Percentiles rank a stretch among this genome's conserved stretches.
Evolutionary conservation across 768 basidiomycete species (phyloP).

Genomic region (Collybia sordida): DNA sequence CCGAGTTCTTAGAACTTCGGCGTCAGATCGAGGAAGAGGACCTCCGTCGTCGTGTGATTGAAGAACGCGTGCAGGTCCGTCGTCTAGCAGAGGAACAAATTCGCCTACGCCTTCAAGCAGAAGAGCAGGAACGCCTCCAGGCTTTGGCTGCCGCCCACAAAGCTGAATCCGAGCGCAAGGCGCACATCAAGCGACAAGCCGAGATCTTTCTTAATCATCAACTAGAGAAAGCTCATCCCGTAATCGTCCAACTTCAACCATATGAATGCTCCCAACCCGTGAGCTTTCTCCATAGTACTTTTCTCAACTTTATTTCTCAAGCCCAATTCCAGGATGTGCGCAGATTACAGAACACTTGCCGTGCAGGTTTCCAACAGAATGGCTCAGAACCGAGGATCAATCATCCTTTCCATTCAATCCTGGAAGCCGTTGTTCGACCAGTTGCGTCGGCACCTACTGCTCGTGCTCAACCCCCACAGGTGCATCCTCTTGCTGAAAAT

Average conservation of each 20-base stretch:
- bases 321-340: no score
- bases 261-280: no score
- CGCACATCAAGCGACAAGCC: constrained; percentile 1
- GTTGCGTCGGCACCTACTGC: no score
- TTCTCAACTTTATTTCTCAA: no score
- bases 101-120: constrained; percentile 6
- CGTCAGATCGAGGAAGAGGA: constrained; percentile 7
- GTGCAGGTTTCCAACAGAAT: no score
- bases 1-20: neutral
- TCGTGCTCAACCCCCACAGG: no score
- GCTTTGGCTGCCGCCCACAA: neutral
- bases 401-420: neutral
- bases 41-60: constrained; percentile 9
- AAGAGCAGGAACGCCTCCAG: constrained; percentile 2
- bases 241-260: no score
- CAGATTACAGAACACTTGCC: no score
- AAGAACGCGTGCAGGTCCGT: constrained; percentile 9
- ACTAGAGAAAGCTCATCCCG: no score
- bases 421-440: neutral
- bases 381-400: neutral
- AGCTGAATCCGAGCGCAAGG: neutral
- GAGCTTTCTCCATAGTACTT: no score
- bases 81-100: constrained; percentile 5
- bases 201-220: neutral
- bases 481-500: no score